phyloP scores from a whole-genome alignment of 1,284 basidiomycete species.

The Moesziomyces globuligerus region DNA sequence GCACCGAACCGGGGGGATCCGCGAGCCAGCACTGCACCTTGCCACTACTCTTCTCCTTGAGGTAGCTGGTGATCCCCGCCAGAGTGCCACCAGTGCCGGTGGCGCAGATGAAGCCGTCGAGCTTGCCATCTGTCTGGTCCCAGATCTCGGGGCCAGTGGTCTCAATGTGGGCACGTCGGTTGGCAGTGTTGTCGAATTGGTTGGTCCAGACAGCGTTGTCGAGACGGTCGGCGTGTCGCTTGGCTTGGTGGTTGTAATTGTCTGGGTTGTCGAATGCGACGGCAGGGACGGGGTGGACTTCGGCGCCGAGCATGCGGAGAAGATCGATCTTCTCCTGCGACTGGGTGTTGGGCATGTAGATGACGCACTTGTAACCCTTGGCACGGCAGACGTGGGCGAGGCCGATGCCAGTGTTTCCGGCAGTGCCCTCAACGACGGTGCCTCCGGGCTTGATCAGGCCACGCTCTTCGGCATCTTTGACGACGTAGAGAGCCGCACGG shows the following conservation, averaged over 20 bases:
- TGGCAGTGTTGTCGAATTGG: conserved; percentile 94
- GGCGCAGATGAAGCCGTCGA: conserved; percentile 91
- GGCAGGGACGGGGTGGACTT: conserved; percentile 93
- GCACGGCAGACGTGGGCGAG: conserved; percentile 91
- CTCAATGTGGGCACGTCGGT: conserved; percentile 86
- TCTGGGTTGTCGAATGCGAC: conserved; percentile 94
- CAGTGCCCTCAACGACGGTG: conserved; percentile 96
- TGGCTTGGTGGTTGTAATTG: conserved; percentile 99
- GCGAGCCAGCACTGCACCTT: conserved; percentile 91
- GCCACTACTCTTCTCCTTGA: conserved; percentile 85
- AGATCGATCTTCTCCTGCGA: conserved; percentile 96
- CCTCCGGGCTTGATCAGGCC: conserved; percentile 84
- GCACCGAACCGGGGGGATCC: conserved; percentile 93
- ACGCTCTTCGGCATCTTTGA: conserved; percentile 86
- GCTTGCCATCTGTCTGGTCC: conserved; percentile 81
- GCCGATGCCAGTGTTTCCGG: conserved; percentile 98
- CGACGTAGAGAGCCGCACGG: conserved; percentile 89
- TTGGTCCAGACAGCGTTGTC: conserved; percentile 99
- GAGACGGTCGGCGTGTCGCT: conserved; percentile 81
- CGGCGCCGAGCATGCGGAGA: conserved; percentile 93
- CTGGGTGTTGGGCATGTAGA: conserved; percentile 98
- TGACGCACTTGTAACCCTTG: conserved; percentile 96
- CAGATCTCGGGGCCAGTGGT: conserved; percentile 97
- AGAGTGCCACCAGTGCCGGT: conserved; percentile 97
- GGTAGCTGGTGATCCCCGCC: conserved; percentile 84